These are phyloP conservation scores for Trichoderma sp. DNA, from an alignment of 2,329 filamentous ascomycete genomes.

Conservation along the genomic window DNA sequence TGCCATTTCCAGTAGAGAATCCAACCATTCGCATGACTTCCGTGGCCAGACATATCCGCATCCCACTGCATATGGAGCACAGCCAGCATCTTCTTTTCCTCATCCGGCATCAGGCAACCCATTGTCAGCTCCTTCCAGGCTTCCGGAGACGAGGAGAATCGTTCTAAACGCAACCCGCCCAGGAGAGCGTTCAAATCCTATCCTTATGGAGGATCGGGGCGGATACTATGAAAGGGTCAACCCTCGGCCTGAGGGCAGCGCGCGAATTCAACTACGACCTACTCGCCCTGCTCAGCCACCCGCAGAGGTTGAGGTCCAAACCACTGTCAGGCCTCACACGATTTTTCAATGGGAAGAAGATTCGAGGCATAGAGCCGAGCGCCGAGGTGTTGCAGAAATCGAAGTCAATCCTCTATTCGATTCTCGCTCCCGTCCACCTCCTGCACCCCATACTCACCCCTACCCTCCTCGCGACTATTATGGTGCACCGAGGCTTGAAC, in stretches of 20 bases:
- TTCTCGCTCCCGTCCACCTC: conserved; percentile 4
- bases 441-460: neutral
- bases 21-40: neutral
- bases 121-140: conserved; percentile 25
- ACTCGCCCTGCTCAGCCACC: conserved; percentile 6
- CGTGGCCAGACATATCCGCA: neutral
- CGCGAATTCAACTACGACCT: conserved; percentile 17
- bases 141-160: conserved; percentile 32
- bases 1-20: conserved; percentile 13
- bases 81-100: neutral
- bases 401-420: conserved; percentile 28
- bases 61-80: conserved; percentile 3
- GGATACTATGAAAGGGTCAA: conserved; percentile 40
- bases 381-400: conserved; percentile 25
- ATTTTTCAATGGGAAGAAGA: conserved; percentile 28
- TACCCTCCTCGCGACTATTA: neutral
- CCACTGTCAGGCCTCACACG: conserved; percentile 21
- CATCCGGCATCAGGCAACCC: conserved; percentile 23
- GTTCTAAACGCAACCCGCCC: conserved; percentile 35
- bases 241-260: neutral
- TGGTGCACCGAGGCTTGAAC: neutral
- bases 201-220: conserved; percentile 44
- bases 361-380: conserved; percentile 25
- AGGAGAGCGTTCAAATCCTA: conserved; percentile 36
- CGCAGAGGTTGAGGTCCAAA: neutral